These are phyloP conservation scores for Hypoxylon trugodes DNA, from an alignment of 495 filamentous ascomycete species.

Conservation along the genomic window DNA sequence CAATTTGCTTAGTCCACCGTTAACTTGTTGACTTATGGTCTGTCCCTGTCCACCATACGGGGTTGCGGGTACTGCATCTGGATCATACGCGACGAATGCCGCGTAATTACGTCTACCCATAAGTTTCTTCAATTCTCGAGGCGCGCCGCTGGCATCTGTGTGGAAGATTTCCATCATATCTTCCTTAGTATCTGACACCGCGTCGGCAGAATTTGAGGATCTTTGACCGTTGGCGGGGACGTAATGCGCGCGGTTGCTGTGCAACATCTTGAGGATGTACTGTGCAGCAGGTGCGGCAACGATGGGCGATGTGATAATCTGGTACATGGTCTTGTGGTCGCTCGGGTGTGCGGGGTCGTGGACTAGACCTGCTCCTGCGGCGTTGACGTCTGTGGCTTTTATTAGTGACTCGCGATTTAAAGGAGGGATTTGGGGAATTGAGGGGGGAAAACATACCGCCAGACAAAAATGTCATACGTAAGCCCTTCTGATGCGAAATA, in stretches of 20 bases:
- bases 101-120: constrained; percentile 95
- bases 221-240: constrained; percentile 90
- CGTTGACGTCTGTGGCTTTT: constrained; percentile 72
- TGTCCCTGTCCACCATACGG: constrained; percentile 55
- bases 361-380: constrained; percentile 89
- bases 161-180: constrained; percentile 99
- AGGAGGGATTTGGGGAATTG: constrained; percentile 10
- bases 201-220: constrained; percentile 58
- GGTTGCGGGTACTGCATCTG: constrained; percentile 71
- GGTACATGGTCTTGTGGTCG: constrained; percentile 99
- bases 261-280: constrained; percentile 90
- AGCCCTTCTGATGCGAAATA: constrained; percentile 89
- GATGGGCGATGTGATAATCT: constrained; percentile 89
- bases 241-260: constrained; percentile 90
- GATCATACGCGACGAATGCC: constrained; percentile 93
- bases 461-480: constrained; percentile 95
- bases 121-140: constrained; percentile 83
- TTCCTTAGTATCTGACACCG: constrained; percentile 89
- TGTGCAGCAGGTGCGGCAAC: constrained; percentile 85
- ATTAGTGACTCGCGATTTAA: not conserved
- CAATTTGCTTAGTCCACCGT: constrained; percentile 66
- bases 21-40: constrained; percentile 40
- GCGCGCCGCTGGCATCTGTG: constrained; percentile 80
- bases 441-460: constrained; percentile 62
- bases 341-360: constrained; percentile 90